Percentiles rank a stretch among this genome's conserved stretches.
These are phyloP conservation scores for Eucalyptus brandiana DNA, from an alignment of 345 rosid species.

Conservation along the genomic window DNA sequence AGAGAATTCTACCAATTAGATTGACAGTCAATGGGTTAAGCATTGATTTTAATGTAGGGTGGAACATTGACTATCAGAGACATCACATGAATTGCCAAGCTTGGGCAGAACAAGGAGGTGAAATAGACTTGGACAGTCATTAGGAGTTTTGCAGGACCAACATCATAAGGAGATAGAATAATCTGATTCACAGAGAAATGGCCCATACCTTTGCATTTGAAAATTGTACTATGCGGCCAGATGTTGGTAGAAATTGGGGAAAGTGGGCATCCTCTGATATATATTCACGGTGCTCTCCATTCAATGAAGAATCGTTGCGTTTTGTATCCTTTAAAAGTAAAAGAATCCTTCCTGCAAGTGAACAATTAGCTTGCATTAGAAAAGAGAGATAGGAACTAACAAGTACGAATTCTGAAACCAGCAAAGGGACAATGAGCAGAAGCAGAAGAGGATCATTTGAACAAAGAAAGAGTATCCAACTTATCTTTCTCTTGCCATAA, in stretches of 20 bases:
- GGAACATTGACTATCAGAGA: neutral
- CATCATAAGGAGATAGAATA: neutral
- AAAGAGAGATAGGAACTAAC: neutral
- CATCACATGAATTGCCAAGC: neutral
- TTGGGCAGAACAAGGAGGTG: neutral
- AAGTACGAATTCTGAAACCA: neutral
- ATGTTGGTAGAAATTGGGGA: constrained; percentile 88
- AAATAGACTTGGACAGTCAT: neutral
- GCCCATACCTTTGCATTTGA: constrained; percentile 80
- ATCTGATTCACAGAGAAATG: neutral
- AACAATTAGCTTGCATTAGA: neutral
- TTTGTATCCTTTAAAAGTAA: constrained; percentile 33
- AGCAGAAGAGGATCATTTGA: neutral
- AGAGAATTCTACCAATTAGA: neutral
- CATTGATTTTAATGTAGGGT: neutral
- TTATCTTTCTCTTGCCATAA: neutral
- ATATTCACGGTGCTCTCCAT: constrained; percentile 1
- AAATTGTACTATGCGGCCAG: constrained; percentile 88
- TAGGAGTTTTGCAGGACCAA: neutral
- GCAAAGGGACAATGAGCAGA: neutral
- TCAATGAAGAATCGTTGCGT: constrained; percentile 11
- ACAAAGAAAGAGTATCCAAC: neutral
- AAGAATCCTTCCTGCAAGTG: constrained; percentile 71
- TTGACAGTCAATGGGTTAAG: neutral
- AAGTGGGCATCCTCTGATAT: constrained; percentile 21